Conservation (phyloP, 768 basidiomycete species). For the Lactarius sanguifluus region DNA sequence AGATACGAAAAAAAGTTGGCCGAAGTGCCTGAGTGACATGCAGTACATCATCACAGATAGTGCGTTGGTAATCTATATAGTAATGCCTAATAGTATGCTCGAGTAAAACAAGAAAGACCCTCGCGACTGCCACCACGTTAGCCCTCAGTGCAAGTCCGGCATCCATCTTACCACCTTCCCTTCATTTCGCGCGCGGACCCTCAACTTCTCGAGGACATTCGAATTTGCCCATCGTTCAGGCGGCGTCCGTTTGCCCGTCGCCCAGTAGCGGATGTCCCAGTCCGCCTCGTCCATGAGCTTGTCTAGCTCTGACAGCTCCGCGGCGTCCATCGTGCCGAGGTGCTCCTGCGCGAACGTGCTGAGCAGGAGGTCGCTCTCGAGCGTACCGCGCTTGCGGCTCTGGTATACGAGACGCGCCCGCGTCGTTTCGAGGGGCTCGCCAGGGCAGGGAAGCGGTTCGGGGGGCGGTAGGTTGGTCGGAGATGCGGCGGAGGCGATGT, state of each 20-base stretch:
- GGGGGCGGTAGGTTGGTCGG: constrained; percentile 51
- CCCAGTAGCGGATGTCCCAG: constrained; percentile 99
- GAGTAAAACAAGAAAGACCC: no score
- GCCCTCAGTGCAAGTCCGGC: constrained; percentile 58
- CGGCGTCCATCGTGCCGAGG: constrained; percentile 60
- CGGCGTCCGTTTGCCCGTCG: constrained; percentile 75
- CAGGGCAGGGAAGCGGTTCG: constrained; percentile 64
- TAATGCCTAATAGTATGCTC: background rate
- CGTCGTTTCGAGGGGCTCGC: constrained; percentile 65
- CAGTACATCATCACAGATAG: background rate
- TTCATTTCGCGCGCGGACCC: constrained; percentile 84
- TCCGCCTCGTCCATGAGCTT: constrained; percentile 91
- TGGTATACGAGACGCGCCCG: constrained; percentile 92
- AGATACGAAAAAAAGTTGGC: constrained; percentile 50
- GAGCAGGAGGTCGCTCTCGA: constrained; percentile 90
- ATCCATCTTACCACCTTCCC: constrained; percentile 90
- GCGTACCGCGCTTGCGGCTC: constrained; percentile 88
- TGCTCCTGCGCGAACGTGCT: constrained; percentile 90
- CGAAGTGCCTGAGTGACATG: background rate
- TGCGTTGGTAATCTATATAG: background rate
- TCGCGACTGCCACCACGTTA: no score
- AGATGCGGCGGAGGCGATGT: constrained; percentile 60
- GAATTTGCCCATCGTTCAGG: constrained; percentile 74
- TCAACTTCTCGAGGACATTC: constrained; percentile 63
- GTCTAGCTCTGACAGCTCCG: constrained; percentile 86